A percentile compares a stretch with the other conserved stretches of the same genome.
phyloP scores from a whole-genome alignment of 768 basidiomycete species.

The Neoboletus subvelutipes region DNA sequence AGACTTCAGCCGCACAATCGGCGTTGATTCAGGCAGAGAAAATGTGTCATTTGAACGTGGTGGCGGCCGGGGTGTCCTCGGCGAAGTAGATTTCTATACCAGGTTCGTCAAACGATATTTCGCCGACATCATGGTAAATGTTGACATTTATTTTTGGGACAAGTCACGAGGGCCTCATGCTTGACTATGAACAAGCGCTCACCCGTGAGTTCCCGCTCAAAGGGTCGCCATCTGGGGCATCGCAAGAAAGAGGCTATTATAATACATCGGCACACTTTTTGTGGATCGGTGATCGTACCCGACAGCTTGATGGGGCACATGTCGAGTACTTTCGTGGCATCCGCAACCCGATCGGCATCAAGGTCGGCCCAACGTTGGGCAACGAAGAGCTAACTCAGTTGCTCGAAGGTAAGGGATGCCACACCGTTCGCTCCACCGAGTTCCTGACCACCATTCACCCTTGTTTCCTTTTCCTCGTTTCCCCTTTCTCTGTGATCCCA shows the following conservation, averaged over 20 bases:
- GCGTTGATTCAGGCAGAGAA: slow-evolving; percentile 54
- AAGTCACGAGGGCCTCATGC: slow-evolving; percentile 91
- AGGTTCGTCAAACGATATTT: slow-evolving; percentile 48
- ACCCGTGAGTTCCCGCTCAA: slow-evolving; percentile 65
- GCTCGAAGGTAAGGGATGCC: slow-evolving; percentile 60
- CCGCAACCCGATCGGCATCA: slow-evolving; percentile 92
- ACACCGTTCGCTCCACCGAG: not conserved
- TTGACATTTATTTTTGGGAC: not conserved
- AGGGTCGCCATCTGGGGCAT: slow-evolving; percentile 11
- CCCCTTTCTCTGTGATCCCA: not conserved
- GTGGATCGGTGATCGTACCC: slow-evolving; percentile 96
- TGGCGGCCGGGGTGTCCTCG: slow-evolving; percentile 67
- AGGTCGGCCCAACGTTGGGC: slow-evolving; percentile 89
- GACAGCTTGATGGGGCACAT: slow-evolving; percentile 90
- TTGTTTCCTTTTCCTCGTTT: not conserved
- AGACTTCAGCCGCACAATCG: slow-evolving; percentile 90
- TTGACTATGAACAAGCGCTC: slow-evolving; percentile 89
- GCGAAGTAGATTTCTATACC: slow-evolving; percentile 92
- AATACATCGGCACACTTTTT: slow-evolving; percentile 93
- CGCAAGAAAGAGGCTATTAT: slow-evolving; percentile 55
- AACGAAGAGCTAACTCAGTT: slow-evolving; percentile 73
- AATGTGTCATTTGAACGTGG: slow-evolving; percentile 63
- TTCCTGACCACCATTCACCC: not conserved
- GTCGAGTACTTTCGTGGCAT: slow-evolving; percentile 94
- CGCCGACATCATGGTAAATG: not conserved